These are phyloP conservation scores for Nissolia schottii DNA, from an alignment of 306 rosid genomes.

Conservation along the genomic window DNA sequence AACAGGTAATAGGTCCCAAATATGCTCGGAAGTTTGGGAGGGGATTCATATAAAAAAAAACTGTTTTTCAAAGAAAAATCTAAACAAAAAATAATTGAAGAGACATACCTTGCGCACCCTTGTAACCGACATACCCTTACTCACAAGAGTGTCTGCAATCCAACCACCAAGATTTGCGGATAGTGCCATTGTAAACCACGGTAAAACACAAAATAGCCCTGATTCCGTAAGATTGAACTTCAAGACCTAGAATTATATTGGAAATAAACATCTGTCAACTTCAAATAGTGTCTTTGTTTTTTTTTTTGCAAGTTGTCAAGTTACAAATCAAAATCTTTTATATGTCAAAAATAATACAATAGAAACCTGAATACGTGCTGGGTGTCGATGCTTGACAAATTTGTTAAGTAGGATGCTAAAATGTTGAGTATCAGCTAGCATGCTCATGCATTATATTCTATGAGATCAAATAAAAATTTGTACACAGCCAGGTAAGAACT, in stretches of 20 bases:
- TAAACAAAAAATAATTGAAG: neutral
- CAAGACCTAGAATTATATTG: conserved; percentile 62
- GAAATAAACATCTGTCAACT: conserved; percentile 13
- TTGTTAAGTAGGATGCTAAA: neutral
- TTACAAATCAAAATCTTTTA: neutral
- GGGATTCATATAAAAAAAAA: neutral
- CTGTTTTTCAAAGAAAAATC: neutral
- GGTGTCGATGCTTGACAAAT: neutral
- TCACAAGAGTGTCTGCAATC: conserved; percentile 97
- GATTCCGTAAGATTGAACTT: conserved; percentile 99
- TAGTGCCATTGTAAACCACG: conserved; percentile 95
- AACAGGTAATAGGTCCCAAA: neutral
- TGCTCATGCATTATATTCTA: neutral
- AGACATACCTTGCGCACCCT: conserved; percentile 86
- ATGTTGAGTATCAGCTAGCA: neutral
- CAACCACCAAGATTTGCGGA: conserved; percentile 97
- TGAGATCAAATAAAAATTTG: neutral
- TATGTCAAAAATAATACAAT: neutral
- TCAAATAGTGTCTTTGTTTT: neutral
- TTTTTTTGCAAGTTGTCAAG: conserved; percentile 12
- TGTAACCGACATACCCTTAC: conserved; percentile 78
- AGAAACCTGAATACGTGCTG: neutral
- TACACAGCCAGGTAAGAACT: neutral
- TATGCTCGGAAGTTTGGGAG: neutral
- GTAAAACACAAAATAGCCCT: conserved; percentile 81